These are phyloP conservation scores for Mucor piriformis DNA, from an alignment of 371 early-diverging fungal genomes.

Conservation along the genomic window DNA sequence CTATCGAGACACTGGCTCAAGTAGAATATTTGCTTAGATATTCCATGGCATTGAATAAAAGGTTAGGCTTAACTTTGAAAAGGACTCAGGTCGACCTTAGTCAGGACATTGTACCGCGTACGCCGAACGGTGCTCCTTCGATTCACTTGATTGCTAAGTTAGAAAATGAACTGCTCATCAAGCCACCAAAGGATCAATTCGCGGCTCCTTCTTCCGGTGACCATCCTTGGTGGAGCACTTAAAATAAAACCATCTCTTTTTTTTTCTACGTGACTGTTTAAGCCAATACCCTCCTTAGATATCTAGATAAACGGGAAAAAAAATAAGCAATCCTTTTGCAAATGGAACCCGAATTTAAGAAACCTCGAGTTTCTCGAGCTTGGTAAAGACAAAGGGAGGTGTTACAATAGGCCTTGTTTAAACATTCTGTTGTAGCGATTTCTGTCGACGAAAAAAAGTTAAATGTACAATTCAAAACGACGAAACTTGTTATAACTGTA, in stretches of 20 bases:
- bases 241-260: too few relatives aligned
- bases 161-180: conserved; percentile 4
- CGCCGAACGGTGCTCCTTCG: conserved; percentile 1
- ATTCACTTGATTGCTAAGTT: conserved; percentile 15
- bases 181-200: too few relatives aligned
- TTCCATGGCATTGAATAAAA: conserved; percentile 34
- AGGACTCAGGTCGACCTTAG: neutral
- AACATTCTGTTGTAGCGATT: conserved; percentile 27
- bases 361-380: too few relatives aligned
- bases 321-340: too few relatives aligned
- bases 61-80: conserved; percentile 1
- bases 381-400: too few relatives aligned
- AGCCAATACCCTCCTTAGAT: too few relatives aligned
- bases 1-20: conserved; percentile 70
- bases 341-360: too few relatives aligned
- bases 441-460: conserved; percentile 38
- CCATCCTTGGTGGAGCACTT: too few relatives aligned
- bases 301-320: too few relatives aligned
- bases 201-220: too few relatives aligned
- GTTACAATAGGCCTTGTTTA: too few relatives aligned
- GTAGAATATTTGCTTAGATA: conserved; percentile 67
- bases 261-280: too few relatives aligned
- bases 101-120: neutral
- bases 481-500: conserved; percentile 34
- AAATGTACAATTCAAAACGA: conserved; percentile 36